Evolutionary conservation across 2,329 filamentous ascomycete species (phyloP), one percentile per base, ranked within the genome.

Genomic region (Trichoderma lentiforme): DNA sequence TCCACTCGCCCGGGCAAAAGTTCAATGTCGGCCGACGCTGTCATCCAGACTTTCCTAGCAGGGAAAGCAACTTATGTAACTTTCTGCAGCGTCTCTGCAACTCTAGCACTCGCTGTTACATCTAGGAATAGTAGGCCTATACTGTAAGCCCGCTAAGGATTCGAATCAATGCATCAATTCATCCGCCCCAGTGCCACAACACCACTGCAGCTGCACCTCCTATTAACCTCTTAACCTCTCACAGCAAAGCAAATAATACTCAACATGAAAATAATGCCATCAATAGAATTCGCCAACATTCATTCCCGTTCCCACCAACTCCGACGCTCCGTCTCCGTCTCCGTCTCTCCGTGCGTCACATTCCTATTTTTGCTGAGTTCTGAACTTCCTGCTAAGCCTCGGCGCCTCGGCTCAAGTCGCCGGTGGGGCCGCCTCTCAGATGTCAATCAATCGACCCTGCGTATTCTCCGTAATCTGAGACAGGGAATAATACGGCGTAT

Each of bases 281-380:
- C 47, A 53, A 53, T 12, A 21, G 43, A 57, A 57, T 57, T 28
- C 15, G 15, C 12, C 60, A 34, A 11, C 12, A 18, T 58, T 32
- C 18, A 18, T 18, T 58, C 28, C 34, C 32, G 24, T 28, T 28
- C 64, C 24, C 47, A 18, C 32, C 64, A 53, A 57, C 30, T 57
- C 64, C 64, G 64, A 34, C n/a, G 9, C 63, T 67, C 64, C 64
- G 53, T 58, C 51, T 39, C 64, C 64, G 64, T 64, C 24, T 26
- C 61, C 58, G 32, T 61, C 11, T 39, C 39, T 24, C 36, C 36
- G 8, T 58, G 32, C 34, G 34, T 67, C 64, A 67, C 64, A 43
- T 67, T 57, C 21, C 1, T 12, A 15, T 36, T 30, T 56, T 43
- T 36, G 36, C 36, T 43, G 36, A 18, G 6, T 28, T 36, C 51